phyloP scores from a whole-genome alignment of 1,139 yeast genomes.

The Kodamaea sp. region DNA sequence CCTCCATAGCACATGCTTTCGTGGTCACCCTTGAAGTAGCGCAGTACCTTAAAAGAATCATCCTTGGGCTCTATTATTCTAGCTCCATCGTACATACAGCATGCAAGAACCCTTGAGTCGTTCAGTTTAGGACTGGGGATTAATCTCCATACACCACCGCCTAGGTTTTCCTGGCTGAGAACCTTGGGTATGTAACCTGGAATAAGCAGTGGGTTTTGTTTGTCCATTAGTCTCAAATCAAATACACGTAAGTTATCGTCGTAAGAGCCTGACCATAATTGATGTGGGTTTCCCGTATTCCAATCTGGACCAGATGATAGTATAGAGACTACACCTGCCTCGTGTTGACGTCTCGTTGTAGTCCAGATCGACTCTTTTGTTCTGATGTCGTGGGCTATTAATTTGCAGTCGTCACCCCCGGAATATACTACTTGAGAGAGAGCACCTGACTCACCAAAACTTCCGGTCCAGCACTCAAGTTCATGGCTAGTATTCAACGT shows the following conservation, averaged over 20 bases:
- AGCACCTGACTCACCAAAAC: conserved; percentile 61
- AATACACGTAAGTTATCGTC: conserved; percentile 75
- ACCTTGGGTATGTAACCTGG: conserved; percentile 52
- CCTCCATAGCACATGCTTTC: conserved; percentile 96
- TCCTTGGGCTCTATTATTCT: conserved; percentile 48
- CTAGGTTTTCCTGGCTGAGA: conserved; percentile 51
- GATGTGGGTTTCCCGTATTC: conserved; percentile 47
- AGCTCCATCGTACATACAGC: conserved; percentile 98
- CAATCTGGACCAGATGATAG: conserved; percentile 47
- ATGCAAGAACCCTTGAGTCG: conserved; percentile 59
- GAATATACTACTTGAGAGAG: conserved; percentile 65
- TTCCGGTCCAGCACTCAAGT: conserved; percentile 89
- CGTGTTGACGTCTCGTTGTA: conserved; percentile 61
- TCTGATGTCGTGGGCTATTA: conserved; percentile 77
- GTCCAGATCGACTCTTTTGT: conserved; percentile 49
- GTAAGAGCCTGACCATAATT: conserved; percentile 87
- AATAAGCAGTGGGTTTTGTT: conserved; percentile 35
- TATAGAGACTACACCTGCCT: conserved; percentile 87
- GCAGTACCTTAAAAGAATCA: conserved; percentile 41
- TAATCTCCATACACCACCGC: conserved; percentile 96
- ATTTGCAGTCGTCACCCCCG: conserved; percentile 86
- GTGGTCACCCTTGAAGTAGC: conserved; percentile 68
- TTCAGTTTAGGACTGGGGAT: conserved; percentile 54
- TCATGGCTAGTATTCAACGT: conserved; percentile 46
- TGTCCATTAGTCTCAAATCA: conserved; percentile 64